Evolutionary conservation across 192 early-diverging fungal species (phyloP), one percentile per base, ranked within the genome.

Genomic region (Rhizoclosmatium globosum): DNA sequence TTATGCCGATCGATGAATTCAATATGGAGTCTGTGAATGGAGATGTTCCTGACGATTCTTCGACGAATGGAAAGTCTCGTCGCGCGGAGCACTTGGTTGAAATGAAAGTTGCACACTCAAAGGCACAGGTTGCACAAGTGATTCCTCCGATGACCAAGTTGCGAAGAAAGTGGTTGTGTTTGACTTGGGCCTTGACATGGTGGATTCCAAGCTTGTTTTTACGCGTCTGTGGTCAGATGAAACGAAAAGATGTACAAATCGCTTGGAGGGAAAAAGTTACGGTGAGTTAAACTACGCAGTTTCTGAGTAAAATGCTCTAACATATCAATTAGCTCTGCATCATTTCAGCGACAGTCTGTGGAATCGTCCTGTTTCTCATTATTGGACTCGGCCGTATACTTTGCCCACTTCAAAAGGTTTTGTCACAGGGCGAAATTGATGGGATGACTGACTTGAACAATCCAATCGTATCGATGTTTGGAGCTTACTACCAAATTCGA

Each of bases 181-280:
- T 89, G 56, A 92, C 92, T n/a, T 94, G 94, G 91, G 82, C 84
- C 31, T 82, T 92, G 71, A 95, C 95, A 4, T 95, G 93, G 91
- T 94, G 91, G 85, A 92, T 92, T 48, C 92, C 89, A 4, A 85
- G 89, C 6, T 87, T 79, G 45, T 81, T 82, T 66, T 82, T 94
- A 23, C 73, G 77, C 3, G 76, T 74, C 31, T 83, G 89, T 69
- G 93, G 91, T 38, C 86, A 89, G 47, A 93, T 96, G 93, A 91
- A 86, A 67, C 91, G 93, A 59, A 86, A 92, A 64, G 94, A 97
- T 80, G 86, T 95, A 11, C 93, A 89, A 66, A 94, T 96, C 91
- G 95, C 95, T 19, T 97, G 95, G 95, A 88, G 95, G 61, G 95
- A 97, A 97, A n/a, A 97, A 83, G 88, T 98, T 2, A 91, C 97